Conservation (phyloP, 768 basidiomycete genomes). For the Auricularia heimuer region DNA sequence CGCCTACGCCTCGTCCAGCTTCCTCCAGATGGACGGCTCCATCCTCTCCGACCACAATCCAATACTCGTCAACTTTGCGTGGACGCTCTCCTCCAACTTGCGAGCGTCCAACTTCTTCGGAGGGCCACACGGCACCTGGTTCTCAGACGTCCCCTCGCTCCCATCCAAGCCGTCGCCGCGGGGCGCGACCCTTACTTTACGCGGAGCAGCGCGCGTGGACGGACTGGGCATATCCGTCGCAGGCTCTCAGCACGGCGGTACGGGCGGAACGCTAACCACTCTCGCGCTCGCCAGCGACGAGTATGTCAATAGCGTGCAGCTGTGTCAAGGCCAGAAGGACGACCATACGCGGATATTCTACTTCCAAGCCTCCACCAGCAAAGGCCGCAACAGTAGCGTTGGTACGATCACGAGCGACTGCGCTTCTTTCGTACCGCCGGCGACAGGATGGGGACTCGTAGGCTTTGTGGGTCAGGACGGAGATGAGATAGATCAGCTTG, state of each 20-base stretch:
- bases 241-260: slow-evolving; percentile 22
- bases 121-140: slow-evolving; percentile 24
- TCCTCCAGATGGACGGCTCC: slow-evolving; percentile 21
- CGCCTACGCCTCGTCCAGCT: slow-evolving; percentile 24
- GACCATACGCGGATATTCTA: slow-evolving; percentile 25
- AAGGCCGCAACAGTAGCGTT: slow-evolving; percentile 19
- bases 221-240: slow-evolving; percentile 20
- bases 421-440: not conserved
- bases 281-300: slow-evolving; percentile 22
- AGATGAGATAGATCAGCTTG: not conserved
- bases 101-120: slow-evolving; percentile 26
- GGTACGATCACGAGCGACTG: slow-evolving; percentile 20
- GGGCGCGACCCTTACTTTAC: slow-evolving; percentile 23
- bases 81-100: slow-evolving; percentile 23
- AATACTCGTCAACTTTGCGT: slow-evolving; percentile 19
- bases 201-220: slow-evolving; percentile 25
- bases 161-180: slow-evolving; percentile 8
- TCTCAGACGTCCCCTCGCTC: slow-evolving; percentile 21
- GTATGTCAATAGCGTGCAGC: slow-evolving; percentile 13
- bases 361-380: slow-evolving; percentile 21
- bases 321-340: slow-evolving; percentile 21
- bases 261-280: slow-evolving; percentile 23
- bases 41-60: slow-evolving; percentile 31
- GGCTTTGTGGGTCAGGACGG: not conserved
- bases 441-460: not conserved